phyloP scores from a whole-genome alignment of 1,284 basidiomycete genomes.

The Malassezia sympodialis region DNA sequence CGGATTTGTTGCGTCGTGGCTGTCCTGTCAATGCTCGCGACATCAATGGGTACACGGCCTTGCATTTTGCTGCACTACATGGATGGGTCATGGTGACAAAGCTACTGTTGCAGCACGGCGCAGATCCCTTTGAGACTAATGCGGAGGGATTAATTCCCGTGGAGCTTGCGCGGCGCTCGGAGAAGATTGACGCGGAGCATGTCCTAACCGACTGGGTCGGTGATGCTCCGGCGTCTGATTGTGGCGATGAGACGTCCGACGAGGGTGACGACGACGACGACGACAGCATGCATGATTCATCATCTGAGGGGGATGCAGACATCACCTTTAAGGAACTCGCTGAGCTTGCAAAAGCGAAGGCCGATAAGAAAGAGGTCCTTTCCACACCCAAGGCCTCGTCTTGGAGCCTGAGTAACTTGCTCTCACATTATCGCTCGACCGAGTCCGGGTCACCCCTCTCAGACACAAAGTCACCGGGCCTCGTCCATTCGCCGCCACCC shows the following conservation, averaged over 20 bases:
- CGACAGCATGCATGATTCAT: not conserved
- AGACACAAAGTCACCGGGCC: not conserved
- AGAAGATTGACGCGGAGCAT: conserved; percentile 51
- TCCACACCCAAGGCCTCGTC: not conserved
- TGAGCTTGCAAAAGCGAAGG: not conserved
- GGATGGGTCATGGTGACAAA: conserved; percentile 60
- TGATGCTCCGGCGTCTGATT: not conserved
- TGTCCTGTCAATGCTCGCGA: conserved; percentile 76
- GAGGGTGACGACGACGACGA: conserved; percentile 5
- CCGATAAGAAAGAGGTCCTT: not conserved
- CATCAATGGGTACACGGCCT: conserved; percentile 75
- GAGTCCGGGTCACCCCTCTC: not conserved
- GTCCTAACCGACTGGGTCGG: conserved; percentile 34
- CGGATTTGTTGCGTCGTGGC: conserved; percentile 62
- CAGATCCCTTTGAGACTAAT: conserved; percentile 66
- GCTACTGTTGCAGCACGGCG: conserved; percentile 66
- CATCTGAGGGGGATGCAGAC: conserved; percentile 16
- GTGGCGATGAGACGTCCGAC: conserved; percentile 4
- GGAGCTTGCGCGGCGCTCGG: conserved; percentile 62
- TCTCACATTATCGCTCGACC: not conserved
- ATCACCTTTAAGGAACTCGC: conserved; percentile 16
- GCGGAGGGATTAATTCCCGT: conserved; percentile 66
- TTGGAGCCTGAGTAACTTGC: not conserved
- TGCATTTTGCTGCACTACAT: conserved; percentile 72
- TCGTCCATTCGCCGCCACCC: conserved; percentile 10